Conservation (phyloP, 2,329 filamentous ascomycete genomes). For the Alternaria gaisen region DNA sequence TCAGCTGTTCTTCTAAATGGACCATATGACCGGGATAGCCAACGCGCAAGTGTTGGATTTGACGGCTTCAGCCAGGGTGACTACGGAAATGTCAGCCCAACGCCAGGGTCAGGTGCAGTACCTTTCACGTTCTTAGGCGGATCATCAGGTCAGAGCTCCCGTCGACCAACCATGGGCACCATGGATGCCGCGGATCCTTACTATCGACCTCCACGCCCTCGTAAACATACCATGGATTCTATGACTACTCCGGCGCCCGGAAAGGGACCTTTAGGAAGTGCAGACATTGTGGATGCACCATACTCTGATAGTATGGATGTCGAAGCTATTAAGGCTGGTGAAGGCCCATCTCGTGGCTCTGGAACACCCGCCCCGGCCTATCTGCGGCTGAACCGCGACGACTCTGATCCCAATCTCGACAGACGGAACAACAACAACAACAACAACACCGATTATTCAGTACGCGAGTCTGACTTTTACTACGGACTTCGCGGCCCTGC, state of each 20-base stretch:
- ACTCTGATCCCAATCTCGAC: conserved; percentile 64
- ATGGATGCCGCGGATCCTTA: conserved; percentile 73
- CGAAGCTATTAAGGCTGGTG: conserved; percentile 39
- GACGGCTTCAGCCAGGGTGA: conserved; percentile 64
- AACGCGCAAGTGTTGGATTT: conserved; percentile 60
- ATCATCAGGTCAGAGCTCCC: conserved; percentile 53
- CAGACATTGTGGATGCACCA: conserved; percentile 57
- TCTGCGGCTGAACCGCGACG: conserved; percentile 57
- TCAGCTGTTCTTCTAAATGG: conserved; percentile 69
- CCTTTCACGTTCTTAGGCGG: conserved; percentile 74
- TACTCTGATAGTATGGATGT: conserved; percentile 56
- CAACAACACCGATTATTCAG: conserved; percentile 79
- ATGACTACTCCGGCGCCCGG: conserved; percentile 59
- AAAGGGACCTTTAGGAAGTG: conserved; percentile 56
- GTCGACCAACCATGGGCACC: conserved; percentile 48
- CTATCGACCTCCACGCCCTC: conserved; percentile 82
- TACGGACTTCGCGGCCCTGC: conserved; percentile 92
- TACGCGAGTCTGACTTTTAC: conserved; percentile 95
- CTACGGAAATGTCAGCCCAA: conserved; percentile 69
- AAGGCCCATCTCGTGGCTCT: conserved; percentile 46
- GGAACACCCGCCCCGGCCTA: conserved; percentile 58
- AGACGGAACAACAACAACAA: conserved; percentile 66
- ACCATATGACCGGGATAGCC: conserved; percentile 51
- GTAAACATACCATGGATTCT: conserved; percentile 65
- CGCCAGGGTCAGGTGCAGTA: conserved; percentile 76